phyloP scores from a whole-genome alignment of 2,329 filamentous ascomycete genomes.

The Xylariaceae sp. region DNA sequence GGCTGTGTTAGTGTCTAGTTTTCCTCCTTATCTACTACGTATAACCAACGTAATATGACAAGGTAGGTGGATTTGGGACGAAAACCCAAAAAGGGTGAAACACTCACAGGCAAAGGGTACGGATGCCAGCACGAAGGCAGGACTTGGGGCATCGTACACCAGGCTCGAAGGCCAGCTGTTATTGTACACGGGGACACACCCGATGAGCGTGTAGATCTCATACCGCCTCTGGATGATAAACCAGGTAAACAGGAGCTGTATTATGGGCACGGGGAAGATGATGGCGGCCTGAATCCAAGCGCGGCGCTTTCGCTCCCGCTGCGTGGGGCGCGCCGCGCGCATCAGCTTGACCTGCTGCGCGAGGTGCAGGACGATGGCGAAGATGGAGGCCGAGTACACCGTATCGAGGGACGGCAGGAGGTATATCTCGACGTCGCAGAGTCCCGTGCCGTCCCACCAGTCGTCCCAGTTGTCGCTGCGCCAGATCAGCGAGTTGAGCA shows the following conservation, averaged over 20 bases:
- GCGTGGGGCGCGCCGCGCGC: conserved; percentile 44
- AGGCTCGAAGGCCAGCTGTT: conserved; percentile 51
- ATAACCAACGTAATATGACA: too few species aligned
- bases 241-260: conserved; percentile 53
- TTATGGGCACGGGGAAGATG: conserved; percentile 56
- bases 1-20: conserved; percentile 6
- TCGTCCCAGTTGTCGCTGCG: conserved; percentile 49
- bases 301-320: conserved; percentile 45
- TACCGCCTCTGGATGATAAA: conserved; percentile 53
- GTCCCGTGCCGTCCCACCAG: conserved; percentile 57
- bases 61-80: too few species aligned
- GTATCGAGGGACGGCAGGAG: conserved; percentile 41
- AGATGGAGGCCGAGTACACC: conserved; percentile 53
- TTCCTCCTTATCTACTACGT: conserved; percentile 12
- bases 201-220: conserved; percentile 51
- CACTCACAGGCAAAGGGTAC: conserved; percentile 54
- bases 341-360: conserved; percentile 52
- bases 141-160: conserved; percentile 51
- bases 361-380: conserved; percentile 59
- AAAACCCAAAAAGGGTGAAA: too few species aligned
- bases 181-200: conserved; percentile 50
- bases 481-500: conserved; percentile 58
- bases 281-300: conserved; percentile 53
- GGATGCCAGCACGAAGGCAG: conserved; percentile 47
- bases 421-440: conserved; percentile 56